phyloP scores from a whole-genome alignment of 257 asterid species.

The Nicotiana undulata region DNA sequence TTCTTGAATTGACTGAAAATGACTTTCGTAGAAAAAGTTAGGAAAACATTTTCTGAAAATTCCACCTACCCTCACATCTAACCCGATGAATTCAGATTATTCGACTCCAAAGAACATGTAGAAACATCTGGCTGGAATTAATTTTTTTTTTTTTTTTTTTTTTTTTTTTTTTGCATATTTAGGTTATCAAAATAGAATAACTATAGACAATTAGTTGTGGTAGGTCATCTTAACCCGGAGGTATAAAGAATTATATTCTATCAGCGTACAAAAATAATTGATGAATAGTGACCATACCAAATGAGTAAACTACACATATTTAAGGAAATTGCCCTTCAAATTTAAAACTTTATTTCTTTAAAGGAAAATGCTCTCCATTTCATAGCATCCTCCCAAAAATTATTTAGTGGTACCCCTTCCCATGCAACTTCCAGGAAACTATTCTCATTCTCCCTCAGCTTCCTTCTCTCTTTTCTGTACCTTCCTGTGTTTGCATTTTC shows the following conservation, averaged over 20 bases:
- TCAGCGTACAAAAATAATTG: no score
- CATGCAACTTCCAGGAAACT: conserved; percentile 47
- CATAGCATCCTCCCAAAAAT: neutral
- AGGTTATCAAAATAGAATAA: neutral
- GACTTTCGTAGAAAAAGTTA: no score
- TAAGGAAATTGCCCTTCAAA: neutral
- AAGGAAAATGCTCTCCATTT: conserved; percentile 4
- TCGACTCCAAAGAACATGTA: no score
- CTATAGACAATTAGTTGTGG: neutral
- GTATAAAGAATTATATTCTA: no score
- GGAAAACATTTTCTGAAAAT: no score
- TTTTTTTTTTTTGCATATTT: neutral
- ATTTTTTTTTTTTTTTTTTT: no score
- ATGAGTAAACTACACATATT: neutral
- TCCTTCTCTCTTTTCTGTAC: conserved; percentile 8
- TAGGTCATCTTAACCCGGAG: no score
- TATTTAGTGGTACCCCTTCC: conserved; percentile 15
- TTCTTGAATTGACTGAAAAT: no score
- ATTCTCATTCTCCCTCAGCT: neutral
- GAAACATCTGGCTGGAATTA: no score
- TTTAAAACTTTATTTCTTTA: neutral
- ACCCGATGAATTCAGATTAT: no score
- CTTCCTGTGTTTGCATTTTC: neutral
- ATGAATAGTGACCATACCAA: neutral
- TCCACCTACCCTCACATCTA: no score